Evolutionary conservation across 768 basidiomycete genomes (phyloP).

Genomic region (Pilatotrama ljubarskyi): DNA sequence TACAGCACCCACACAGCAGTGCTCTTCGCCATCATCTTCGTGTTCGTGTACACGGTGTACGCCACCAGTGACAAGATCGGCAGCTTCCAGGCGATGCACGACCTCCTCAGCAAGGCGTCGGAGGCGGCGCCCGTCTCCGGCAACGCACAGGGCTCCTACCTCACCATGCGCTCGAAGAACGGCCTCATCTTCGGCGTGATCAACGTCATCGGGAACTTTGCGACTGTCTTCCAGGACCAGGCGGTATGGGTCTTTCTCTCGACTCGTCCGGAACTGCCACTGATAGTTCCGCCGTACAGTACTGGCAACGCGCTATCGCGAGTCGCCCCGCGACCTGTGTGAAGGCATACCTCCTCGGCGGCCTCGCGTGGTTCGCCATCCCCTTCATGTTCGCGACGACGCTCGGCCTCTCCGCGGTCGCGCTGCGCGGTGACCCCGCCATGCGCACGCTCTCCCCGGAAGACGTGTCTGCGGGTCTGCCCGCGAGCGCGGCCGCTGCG

Average conservation of each 20-base stretch:
- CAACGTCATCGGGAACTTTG: conserved; percentile 85
- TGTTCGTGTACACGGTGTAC: conserved; percentile 78
- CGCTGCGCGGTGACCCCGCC: conserved; percentile 61
- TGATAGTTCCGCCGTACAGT: conserved; percentile 34
- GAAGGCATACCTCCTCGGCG: conserved; percentile 89
- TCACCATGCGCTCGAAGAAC: conserved; percentile 53
- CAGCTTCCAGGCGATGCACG: conserved; percentile 74
- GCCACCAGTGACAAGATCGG: conserved; percentile 80
- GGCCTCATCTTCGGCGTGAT: conserved; percentile 74
- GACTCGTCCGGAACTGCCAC: background rate
- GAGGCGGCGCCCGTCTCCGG: conserved; percentile 61
- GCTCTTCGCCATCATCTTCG: conserved; percentile 83
- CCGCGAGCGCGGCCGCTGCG: conserved; percentile 79
- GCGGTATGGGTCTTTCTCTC: conserved; percentile 22
- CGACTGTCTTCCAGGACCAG: conserved; percentile 57
- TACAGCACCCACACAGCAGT: conserved; percentile 82
- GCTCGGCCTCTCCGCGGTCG: conserved; percentile 85
- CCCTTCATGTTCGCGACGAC: conserved; percentile 87
- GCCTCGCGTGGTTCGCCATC: conserved; percentile 89
- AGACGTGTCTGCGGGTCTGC: conserved; percentile 87
- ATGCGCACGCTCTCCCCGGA: conserved; percentile 52
- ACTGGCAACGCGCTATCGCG: conserved; percentile 93
- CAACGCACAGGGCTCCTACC: conserved; percentile 84
- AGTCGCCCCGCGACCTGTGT: conserved; percentile 81
- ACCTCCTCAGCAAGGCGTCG: conserved; percentile 65